A percentile compares a stretch with the other conserved stretches of the same genome.
phyloP scores from a whole-genome alignment of 805 yeast genomes.

The Wickerhamiella shivajii region DNA sequence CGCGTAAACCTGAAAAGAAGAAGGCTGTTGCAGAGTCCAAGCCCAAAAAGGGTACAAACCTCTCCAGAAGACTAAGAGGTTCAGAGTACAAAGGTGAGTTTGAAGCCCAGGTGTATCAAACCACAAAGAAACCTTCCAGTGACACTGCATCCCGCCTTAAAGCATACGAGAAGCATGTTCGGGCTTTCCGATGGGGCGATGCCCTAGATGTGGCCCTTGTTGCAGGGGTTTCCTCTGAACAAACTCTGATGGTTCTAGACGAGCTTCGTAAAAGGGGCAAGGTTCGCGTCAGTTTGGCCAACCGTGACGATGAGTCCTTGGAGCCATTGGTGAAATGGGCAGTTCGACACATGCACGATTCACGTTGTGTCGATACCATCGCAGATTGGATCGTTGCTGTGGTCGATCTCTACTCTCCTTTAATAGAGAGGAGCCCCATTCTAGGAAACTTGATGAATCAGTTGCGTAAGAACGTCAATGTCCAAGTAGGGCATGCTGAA shows the following conservation, averaged over 20 bases:
- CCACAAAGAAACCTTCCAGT: slow-evolving; percentile 30
- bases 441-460: slow-evolving; percentile 56
- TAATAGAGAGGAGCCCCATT: slow-evolving; percentile 60
- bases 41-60: slow-evolving; percentile 36
- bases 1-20: slow-evolving; percentile 56
- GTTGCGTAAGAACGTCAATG: slow-evolving; percentile 39
- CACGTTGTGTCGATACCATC: slow-evolving; percentile 47
- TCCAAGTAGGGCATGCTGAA: slow-evolving; percentile 62
- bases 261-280: slow-evolving; percentile 86
- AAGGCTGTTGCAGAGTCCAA: slow-evolving; percentile 22
- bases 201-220: slow-evolving; percentile 79
- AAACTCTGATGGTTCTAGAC: slow-evolving; percentile 66
- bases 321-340: slow-evolving; percentile 85
- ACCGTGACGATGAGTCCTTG: slow-evolving; percentile 72
- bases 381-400: slow-evolving; percentile 56
- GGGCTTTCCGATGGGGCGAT: slow-evolving; percentile 83
- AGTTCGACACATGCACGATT: slow-evolving; percentile 58
- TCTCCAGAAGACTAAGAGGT: slow-evolving; percentile 76
- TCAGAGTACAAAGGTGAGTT: slow-evolving; percentile 81
- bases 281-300: slow-evolving; percentile 60
- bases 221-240: slow-evolving; percentile 64
- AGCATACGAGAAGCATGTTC: slow-evolving; percentile 69
- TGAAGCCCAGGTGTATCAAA: slow-evolving; percentile 47
- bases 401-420: slow-evolving; percentile 60
- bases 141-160: slow-evolving; percentile 35